phyloP scores from a whole-genome alignment of 1,284 basidiomycete species.

The Violaceomyces palustris region DNA sequence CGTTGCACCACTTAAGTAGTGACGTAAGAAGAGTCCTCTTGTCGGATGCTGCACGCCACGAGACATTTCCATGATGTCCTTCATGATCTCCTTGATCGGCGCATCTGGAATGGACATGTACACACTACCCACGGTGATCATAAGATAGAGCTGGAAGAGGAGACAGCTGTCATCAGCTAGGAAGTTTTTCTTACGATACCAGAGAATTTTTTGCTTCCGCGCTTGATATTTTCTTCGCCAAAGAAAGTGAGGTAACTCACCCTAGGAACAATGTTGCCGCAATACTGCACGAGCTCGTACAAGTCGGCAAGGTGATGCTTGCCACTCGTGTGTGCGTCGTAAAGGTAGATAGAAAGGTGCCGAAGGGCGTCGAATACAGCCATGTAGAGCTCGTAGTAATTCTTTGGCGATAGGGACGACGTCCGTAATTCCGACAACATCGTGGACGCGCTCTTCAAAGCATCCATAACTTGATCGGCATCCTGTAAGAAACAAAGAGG shows the following conservation, averaged over 20 bases:
- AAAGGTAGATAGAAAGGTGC: constrained; percentile 50
- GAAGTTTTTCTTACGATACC: not conserved
- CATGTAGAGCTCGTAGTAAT: constrained; percentile 53
- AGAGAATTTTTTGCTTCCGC: not conserved
- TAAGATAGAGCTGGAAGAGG: constrained; percentile 47
- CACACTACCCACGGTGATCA: constrained; percentile 52
- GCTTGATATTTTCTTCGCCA: not conserved
- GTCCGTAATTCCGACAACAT: constrained; percentile 50
- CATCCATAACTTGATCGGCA: constrained; percentile 51
- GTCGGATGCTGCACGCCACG: constrained; percentile 52
- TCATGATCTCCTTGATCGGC: constrained; percentile 53
- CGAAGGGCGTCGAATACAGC: constrained; percentile 50
- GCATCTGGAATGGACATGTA: constrained; percentile 53
- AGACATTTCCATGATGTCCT: constrained; percentile 52
- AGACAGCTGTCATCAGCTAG: not conserved
- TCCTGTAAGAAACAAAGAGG: constrained; percentile 9
- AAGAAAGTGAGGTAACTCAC: constrained; percentile 1
- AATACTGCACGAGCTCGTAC: constrained; percentile 52
- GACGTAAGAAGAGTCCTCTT: constrained; percentile 50
- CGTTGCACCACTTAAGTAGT: constrained; percentile 50
- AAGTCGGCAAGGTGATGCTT: constrained; percentile 51
- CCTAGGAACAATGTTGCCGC: constrained; percentile 51
- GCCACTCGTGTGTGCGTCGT: constrained; percentile 47
- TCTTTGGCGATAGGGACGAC: constrained; percentile 46
- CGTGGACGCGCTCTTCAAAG: constrained; percentile 49